Base-by-base conservation (phyloP, 345 rosid genomes). In the Bruguiera parviflora region DNA sequence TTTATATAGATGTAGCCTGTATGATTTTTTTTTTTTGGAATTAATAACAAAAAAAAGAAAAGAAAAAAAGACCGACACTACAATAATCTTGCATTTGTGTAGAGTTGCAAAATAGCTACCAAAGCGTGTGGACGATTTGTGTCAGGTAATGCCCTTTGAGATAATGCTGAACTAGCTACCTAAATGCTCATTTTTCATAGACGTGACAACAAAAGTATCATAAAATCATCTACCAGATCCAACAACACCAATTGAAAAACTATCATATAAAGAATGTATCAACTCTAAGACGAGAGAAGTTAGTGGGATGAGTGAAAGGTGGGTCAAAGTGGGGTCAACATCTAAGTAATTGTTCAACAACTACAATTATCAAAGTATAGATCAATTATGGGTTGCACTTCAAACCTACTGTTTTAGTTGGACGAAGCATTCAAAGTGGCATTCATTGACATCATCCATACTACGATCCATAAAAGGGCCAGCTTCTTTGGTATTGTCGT, bases 331-430 rank as follows among this genome's bases (percentile, higher is more conserved):
- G 65, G 61, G 66, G 81, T 67, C 75, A 35, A 73, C 55, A 63
- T 71, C 64, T 46, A 35, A 76, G 73, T 81, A 76, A 81, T 71
- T 69, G 18, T 62, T 49, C 71, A 75, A 61, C 83, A 72, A 51
- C 75, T 65, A 56, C 62, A 24, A 59, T 35, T 73, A 60, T 39
- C 27, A 16, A 6, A 20, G 5, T 22, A 19, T 53, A 53, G 25
- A 53, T 22, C 24, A n/a, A 53, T 20, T 35, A 5, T 35, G 39
- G 39, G 39, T 35, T 35, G 39, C 39, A 35, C 8, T 35, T 35
- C 6, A 35, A 35, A 35, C 39, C 8, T 16, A 5, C 55, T 18
- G 21, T 52, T 52, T 20, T 18, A 22, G 24, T 53, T 5, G 57
- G 22, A 53, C 20, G 1, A 53, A 8, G 57, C 57, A 53, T 53